Base-by-base conservation (phyloP, 2,329 filamentous ascomycete genomes). In the Fusarium paranaense region DNA sequence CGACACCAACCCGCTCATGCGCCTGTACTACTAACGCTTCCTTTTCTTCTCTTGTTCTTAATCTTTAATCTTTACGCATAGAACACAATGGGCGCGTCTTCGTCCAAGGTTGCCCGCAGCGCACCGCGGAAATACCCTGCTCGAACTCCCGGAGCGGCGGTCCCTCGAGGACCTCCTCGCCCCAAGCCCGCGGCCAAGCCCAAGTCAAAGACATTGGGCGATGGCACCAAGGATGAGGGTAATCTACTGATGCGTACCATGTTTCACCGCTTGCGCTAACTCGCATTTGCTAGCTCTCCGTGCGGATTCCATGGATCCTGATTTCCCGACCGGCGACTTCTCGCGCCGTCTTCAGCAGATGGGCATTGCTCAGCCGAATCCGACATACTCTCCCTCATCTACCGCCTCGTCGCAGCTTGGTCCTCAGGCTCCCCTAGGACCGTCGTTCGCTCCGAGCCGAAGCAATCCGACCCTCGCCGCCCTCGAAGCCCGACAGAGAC, bases 311-410 rank as follows among this genome's bases (percentile, higher is more conserved):
- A 74, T 76, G 69, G 83, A 86, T 66, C 83, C 86, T n/a, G 83
- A 87, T 74, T 76, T 79, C 38, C 71, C 81, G 20, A 80, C 83
- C 52, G 78, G 82, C n/a, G 85, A 81, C 70, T 90, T 89, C 79
- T 86, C 88, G 10, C 81, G 81, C 58, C 87, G 89, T 18, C 84
- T 90, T 6, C 84, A 84, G 30, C 81, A 87, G 70, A 89, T 90
- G 85, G 89, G 88, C 76, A 82, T 89, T 33, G 88, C 85, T 10
- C 84, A 87, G 56, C 88, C 89, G 6, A 88, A 87, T 71, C 88
- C 88, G 33, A 89, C 86, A 6, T 86, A 84, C 56, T 90, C 88
- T 7, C 82, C 86, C 27, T 88, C 87, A 2, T 90, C 88, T 9
- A 87, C 82, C 3, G 87, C 83, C 9, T 72, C 74, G 27, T 33